Evolutionary conservation across 352 stramenopile species (phyloP).

Genomic region (Phytophthora hibernalis): DNA sequence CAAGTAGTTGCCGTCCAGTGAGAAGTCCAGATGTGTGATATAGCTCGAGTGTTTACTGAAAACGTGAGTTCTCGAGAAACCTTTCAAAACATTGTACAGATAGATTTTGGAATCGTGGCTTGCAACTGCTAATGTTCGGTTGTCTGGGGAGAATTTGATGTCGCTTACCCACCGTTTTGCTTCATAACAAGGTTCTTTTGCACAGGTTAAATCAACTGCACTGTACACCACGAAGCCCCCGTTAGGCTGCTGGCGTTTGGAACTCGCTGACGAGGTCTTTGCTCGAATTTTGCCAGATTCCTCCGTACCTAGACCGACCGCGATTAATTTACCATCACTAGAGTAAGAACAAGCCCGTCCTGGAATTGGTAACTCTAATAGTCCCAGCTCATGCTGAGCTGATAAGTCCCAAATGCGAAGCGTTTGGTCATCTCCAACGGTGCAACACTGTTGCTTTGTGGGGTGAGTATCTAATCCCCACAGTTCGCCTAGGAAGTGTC

Average conservation of each 20-base stretch:
- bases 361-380: constrained; percentile 47
- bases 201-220: constrained; percentile 49
- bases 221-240: constrained; percentile 74
- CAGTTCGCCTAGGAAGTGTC: constrained; percentile 80
- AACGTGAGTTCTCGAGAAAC: constrained; percentile 62
- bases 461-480: constrained; percentile 86
- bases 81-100: constrained; percentile 78
- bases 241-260: constrained; percentile 29
- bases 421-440: constrained; percentile 83
- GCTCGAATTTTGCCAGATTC: constrained; percentile 27
- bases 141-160: constrained; percentile 77
- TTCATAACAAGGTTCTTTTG: constrained; percentile 60
- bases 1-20: constrained; percentile 62
- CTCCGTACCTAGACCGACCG: constrained; percentile 78
- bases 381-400: constrained; percentile 48
- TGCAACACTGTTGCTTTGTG: constrained; percentile 67
- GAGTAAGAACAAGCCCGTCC: constrained; percentile 87
- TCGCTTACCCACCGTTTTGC: constrained; percentile 77
- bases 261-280: constrained; percentile 25
- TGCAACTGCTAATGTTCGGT: constrained; percentile 61
- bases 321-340: constrained; percentile 88
- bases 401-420: constrained; percentile 86
- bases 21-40: constrained; percentile 84
- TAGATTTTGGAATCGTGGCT: constrained; percentile 83
- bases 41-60: constrained; percentile 88